Evolutionary conservation across 148 eudicot species (phyloP).

Genomic region (Arctostaphylos glauca): DNA sequence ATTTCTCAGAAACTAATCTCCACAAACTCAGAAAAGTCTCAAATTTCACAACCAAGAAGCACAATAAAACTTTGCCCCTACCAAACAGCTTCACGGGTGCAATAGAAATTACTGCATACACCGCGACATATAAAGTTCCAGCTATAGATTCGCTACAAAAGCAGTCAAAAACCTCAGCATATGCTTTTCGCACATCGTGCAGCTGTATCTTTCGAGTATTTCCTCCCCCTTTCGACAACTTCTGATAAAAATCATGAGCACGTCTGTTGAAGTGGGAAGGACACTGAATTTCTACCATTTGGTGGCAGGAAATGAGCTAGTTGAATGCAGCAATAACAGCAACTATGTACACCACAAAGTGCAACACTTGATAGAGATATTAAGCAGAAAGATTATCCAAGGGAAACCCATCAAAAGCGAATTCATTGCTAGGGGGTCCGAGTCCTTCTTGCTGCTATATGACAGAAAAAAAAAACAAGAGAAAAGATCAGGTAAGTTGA

Average conservation of each 20-base stretch:
- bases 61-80: background rate
- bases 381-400: constrained; percentile 58
- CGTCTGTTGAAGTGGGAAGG: constrained; percentile 5
- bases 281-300: constrained; percentile 18
- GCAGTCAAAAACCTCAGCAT: constrained; percentile 32
- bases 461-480: background rate
- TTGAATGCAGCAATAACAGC: constrained; percentile 16
- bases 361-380: constrained; percentile 17
- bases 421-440: constrained; percentile 47
- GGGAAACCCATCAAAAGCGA: constrained; percentile 56
- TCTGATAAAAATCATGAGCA: constrained; percentile 2
- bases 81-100: background rate
- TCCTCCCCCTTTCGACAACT: background rate
- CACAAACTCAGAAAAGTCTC: constrained; percentile 14
- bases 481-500: background rate
- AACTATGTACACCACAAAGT: constrained; percentile 45
- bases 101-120: background rate
- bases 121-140: background rate
- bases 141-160: constrained; percentile 21
- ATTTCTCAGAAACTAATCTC: constrained; percentile 21
- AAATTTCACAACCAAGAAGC: constrained; percentile 24
- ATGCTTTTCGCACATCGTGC: constrained; percentile 36
- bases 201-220: constrained; percentile 12
- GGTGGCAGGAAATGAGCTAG: constrained; percentile 14
- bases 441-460: constrained; percentile 62